Evolutionary conservation across 306 rosid genomes (phyloP).

Genomic region (Hylodesmum podocarpum): DNA sequence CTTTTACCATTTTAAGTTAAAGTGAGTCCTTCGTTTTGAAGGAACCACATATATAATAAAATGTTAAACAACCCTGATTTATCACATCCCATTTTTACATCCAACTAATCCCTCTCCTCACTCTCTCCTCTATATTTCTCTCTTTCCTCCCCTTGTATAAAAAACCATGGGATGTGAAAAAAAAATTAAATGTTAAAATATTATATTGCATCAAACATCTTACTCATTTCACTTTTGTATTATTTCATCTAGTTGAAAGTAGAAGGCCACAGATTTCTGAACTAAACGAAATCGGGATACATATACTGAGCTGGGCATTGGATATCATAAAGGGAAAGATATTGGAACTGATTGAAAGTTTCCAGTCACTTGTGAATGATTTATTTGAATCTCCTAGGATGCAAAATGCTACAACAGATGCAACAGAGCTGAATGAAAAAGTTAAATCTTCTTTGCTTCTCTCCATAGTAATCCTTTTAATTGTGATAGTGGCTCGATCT

Average conservation of each 20-base stretch:
- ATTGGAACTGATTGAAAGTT: slow-evolving; percentile 48
- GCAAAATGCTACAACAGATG: slow-evolving; percentile 12
- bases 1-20: too few relatives aligned
- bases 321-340: slow-evolving; percentile 46
- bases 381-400: slow-evolving; percentile 34
- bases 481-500: slow-evolving; percentile 49
- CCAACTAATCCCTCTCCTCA: background rate
- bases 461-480: slow-evolving; percentile 49
- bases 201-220: background rate
- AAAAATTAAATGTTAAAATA: background rate
- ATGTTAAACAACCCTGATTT: background rate
- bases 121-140: background rate
- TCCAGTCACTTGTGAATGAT: slow-evolving; percentile 49
- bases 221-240: background rate
- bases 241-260: slow-evolving; percentile 27
- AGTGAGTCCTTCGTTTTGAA: background rate
- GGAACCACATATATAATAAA: background rate
- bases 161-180: background rate
- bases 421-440: slow-evolving; percentile 43
- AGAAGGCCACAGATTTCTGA: slow-evolving; percentile 32
- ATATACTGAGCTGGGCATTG: slow-evolving; percentile 47
- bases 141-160: background rate
- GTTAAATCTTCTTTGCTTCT: slow-evolving; percentile 58
- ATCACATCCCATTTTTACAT: background rate
- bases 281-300: slow-evolving; percentile 34